Conservation (phyloP, 169 alveolate genomes). For the Cryptosporidium sp. region DNA sequence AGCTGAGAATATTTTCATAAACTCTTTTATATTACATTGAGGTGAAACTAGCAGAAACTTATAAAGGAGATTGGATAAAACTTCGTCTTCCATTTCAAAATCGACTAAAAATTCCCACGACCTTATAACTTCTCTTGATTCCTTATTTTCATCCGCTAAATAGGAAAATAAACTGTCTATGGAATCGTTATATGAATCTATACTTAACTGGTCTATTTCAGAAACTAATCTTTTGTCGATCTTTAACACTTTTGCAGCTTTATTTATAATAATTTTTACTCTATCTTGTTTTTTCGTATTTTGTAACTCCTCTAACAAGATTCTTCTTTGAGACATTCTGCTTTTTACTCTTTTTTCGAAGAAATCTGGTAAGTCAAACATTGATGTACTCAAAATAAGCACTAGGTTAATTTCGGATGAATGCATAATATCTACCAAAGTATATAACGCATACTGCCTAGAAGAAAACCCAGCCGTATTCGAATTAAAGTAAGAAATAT, state of each 20-base stretch:
- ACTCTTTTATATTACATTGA: constrained; percentile 1
- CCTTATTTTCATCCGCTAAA: background rate
- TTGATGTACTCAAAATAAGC: constrained; percentile 54
- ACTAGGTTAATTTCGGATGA: constrained; percentile 45
- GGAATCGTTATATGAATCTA: constrained; percentile 37
- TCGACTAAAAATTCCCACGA: constrained; percentile 33
- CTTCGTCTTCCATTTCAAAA: constrained; percentile 26
- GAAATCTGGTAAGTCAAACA: constrained; percentile 55
- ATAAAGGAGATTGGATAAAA: background rate
- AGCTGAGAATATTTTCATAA: constrained; percentile 17
- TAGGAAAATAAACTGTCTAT: constrained; percentile 9
- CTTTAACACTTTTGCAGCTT: background rate
- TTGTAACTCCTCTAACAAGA: constrained; percentile 31
- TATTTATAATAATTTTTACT: background rate
- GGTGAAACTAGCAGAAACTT: constrained; percentile 49
- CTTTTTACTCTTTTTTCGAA: constrained; percentile 71
- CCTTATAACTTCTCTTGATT: background rate
- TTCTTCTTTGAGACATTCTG: constrained; percentile 75
- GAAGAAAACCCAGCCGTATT: constrained; percentile 12
- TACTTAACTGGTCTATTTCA: background rate
- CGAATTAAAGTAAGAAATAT: constrained; percentile 4
- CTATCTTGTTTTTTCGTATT: background rate
- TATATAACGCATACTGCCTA: constrained; percentile 60
- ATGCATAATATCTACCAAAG: constrained; percentile 72
- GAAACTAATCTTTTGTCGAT: constrained; percentile 14